Base-by-base conservation (phyloP, 169 alveolate species). In the Cryptosporidium xiaoi region DNA sequence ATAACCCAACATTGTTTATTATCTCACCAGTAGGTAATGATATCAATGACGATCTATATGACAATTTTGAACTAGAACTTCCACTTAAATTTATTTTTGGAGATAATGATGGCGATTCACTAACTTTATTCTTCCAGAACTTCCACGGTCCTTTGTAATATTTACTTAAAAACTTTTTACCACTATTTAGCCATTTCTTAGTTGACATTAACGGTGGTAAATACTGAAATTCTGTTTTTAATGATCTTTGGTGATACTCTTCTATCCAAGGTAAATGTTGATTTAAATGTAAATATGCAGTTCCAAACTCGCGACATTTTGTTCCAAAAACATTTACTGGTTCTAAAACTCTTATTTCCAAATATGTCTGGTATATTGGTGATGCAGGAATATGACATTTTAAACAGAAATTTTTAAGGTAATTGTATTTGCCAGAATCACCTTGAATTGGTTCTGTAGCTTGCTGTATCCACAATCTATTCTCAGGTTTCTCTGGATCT, bases 361-460 rank as follows among this genome's bases (percentile, higher is more conserved):
- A 46, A 48, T 77, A 77, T 56, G 87, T 77, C 64, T 77, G 87
- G 50, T 55, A 77, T 6, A 77, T 20, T 20, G 87, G 87, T 16
- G 87, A 77, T 16, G 87, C 87, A n/a, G 87, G 87, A 40, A 77
- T 77, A 60, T 77, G 87, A 16, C 87, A 77, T 48, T 77, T 77
- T 24, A 77, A 50, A 77, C 87, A 77, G 16, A 77, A 77, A 27
- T 66, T 62, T 27, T 77, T 34, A 20, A 77, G 64, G 64, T 77
- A 77, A 62, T 77, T 77, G 40, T 77, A 77, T 15, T 77, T 77
- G 0, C 87, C 87, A 12, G 71, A 56, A 60, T 77, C 87, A 40
- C 87, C 87, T 34, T 66, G 71, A 60, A 18, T 36, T 36, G 87
- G 87, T 46, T 77, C 65, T 44, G 50, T 62, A n/a, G 87, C 87